Percentiles rank a stretch among this genome's conserved stretches.
phyloP scores from a whole-genome alignment of 495 filamentous ascomycete species.

The Aspergillus wentii region DNA sequence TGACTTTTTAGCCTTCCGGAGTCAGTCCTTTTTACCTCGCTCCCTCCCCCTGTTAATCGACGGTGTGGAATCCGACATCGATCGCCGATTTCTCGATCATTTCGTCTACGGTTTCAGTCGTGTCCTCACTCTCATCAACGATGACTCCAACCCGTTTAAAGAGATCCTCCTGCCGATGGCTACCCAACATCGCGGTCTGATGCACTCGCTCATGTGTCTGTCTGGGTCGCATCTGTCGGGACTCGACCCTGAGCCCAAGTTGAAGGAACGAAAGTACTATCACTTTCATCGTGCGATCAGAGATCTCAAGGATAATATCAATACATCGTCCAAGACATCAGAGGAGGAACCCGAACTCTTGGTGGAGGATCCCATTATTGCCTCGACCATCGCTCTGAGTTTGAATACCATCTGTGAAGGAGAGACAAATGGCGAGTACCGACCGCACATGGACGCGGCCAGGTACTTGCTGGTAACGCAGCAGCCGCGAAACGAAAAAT shows the following conservation, averaged over 20 bases:
- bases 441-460: constrained; percentile 75
- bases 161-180: constrained; percentile 85
- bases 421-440: constrained; percentile 70
- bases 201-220: constrained; percentile 88
- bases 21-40: constrained; percentile 46
- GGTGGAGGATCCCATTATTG: constrained; percentile 55
- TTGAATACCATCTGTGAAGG: constrained; percentile 78
- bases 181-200: constrained; percentile 74
- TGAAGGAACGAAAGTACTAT: constrained; percentile 42
- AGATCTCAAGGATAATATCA: constrained; percentile 43
- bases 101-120: constrained; percentile 77
- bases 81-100: constrained; percentile 80
- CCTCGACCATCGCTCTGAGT: constrained; percentile 80
- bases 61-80: constrained; percentile 80
- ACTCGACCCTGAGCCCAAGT: constrained; percentile 38
- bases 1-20: constrained; percentile 22
- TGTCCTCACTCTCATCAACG: constrained; percentile 77
- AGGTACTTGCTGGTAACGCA: constrained; percentile 60
- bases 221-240: constrained; percentile 73
- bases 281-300: constrained; percentile 44
- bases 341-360: constrained; percentile 32
- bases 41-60: constrained; percentile 75
- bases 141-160: constrained; percentile 84
- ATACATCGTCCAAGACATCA: constrained; percentile 19
- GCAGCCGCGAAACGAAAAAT: constrained; percentile 57